phyloP scores from a whole-genome alignment of 306 rosid genomes.

The Biancaea sappan region DNA sequence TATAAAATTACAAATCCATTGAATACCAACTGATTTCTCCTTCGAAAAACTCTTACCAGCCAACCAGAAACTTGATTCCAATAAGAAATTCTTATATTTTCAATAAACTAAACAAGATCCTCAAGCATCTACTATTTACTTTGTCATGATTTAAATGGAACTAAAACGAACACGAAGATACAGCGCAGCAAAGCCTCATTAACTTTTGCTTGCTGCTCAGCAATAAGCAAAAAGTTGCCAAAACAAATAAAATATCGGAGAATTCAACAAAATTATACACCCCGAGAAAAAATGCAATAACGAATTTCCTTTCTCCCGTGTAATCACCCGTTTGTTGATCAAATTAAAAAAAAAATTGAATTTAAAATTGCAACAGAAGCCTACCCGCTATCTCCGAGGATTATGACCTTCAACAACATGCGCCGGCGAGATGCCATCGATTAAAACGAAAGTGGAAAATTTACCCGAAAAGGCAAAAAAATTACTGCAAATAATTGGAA shows the following conservation, averaged over 20 bases:
- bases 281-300: background rate
- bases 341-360: background rate
- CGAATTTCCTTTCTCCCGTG: background rate
- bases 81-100: background rate
- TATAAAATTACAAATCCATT: slow-evolving; percentile 10
- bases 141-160: slow-evolving; percentile 21
- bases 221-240: background rate
- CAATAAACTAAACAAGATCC: no score
- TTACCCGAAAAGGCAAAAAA: background rate
- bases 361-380: background rate
- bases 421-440: slow-evolving; percentile 98
- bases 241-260: slow-evolving; percentile 28
- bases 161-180: background rate
- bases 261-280: slow-evolving; percentile 11
- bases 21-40: background rate
- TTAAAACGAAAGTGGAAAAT: slow-evolving; percentile 18
- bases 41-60: background rate
- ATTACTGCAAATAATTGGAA: slow-evolving; percentile 2
- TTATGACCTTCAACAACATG: slow-evolving; percentile 95
- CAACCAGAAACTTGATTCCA: background rate
- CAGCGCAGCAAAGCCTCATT: background rate
- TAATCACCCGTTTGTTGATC: background rate
- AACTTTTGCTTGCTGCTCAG: background rate
- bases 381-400: slow-evolving; percentile 99
- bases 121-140: slow-evolving; percentile 6